Evolutionary conservation across 371 early-diverging fungal genomes (phyloP).

Genomic region (Umbelopsis sp.): DNA sequence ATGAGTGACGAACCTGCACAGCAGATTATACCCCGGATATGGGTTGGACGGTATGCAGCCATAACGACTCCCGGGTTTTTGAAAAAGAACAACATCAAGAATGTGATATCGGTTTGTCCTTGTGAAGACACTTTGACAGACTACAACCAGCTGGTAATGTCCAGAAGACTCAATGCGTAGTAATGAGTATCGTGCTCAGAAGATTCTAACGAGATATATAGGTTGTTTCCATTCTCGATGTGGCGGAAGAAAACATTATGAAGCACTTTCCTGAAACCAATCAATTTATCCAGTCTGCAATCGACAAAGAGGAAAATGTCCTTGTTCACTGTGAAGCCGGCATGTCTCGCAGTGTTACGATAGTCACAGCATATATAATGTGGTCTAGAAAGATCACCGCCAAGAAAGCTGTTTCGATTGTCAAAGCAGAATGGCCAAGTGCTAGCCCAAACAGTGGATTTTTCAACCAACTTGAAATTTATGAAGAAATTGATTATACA

Average conservation of each 20-base stretch:
- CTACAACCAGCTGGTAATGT: conserved; percentile 1
- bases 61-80: neutral
- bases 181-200: too few relatives aligned
- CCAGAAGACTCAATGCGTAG: too few relatives aligned
- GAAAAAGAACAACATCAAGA: neutral
- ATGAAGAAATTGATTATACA: conserved; percentile 56
- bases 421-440: conserved; percentile 18
- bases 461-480: conserved; percentile 41
- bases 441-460: conserved; percentile 44
- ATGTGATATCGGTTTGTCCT: neutral
- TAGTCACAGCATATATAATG: conserved; percentile 73
- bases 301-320: conserved; percentile 54
- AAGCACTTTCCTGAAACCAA: conserved; percentile 70
- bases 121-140: conserved; percentile 8
- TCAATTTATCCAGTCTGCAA: conserved; percentile 59
- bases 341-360: conserved; percentile 35
- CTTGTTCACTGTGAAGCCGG: conserved; percentile 73
- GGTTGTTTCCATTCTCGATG: conserved; percentile 65
- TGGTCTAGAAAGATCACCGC: conserved; percentile 44
- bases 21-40: neutral
- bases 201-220: conserved; percentile 19
- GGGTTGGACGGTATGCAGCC: conserved; percentile 1
- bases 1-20: conserved; percentile 15
- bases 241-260: conserved; percentile 68
- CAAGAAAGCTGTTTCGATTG: conserved; percentile 50